Evolutionary conservation across 1,139 yeast genomes (phyloP).

Genomic region (Entelexis paramagnoliae): DNA sequence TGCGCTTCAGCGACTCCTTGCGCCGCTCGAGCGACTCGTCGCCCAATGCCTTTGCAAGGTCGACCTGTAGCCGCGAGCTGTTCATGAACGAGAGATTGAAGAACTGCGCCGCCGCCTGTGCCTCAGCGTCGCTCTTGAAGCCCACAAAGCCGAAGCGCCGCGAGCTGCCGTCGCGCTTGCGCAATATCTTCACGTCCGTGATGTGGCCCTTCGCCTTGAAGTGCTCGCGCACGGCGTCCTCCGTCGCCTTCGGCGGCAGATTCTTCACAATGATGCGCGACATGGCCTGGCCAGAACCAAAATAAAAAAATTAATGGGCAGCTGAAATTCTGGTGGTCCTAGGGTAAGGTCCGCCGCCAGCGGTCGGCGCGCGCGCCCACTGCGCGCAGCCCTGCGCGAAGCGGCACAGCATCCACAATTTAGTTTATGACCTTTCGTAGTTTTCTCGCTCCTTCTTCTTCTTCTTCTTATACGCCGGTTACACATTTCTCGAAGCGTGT

Average conservation of each 20-base stretch:
- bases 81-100: conserved; percentile 74
- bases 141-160: conserved; percentile 93
- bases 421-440: too few relatives aligned
- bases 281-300: conserved; percentile 8
- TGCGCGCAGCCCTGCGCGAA: too few relatives aligned
- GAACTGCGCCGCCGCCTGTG: conserved; percentile 63
- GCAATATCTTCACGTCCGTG: conserved; percentile 81
- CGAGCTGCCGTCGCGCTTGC: conserved; percentile 71
- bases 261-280: conserved; percentile 95
- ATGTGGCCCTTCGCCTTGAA: conserved; percentile 45
- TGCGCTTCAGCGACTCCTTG: conserved; percentile 30
- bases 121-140: conserved; percentile 59
- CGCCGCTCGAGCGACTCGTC: conserved; percentile 21
- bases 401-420: too few relatives aligned
- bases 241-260: conserved; percentile 69
- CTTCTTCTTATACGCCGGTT: too few relatives aligned
- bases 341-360: background rate
- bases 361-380: too few relatives aligned
- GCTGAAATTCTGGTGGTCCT: background rate
- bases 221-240: conserved; percentile 60
- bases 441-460: too few relatives aligned
- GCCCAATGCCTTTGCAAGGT: conserved; percentile 55
- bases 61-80: conserved; percentile 69
- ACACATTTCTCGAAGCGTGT: too few relatives aligned
- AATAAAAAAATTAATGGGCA: background rate